Evolutionary conservation across 306 rosid genomes (phyloP).

Genomic region (Gastrolobium villosum): DNA sequence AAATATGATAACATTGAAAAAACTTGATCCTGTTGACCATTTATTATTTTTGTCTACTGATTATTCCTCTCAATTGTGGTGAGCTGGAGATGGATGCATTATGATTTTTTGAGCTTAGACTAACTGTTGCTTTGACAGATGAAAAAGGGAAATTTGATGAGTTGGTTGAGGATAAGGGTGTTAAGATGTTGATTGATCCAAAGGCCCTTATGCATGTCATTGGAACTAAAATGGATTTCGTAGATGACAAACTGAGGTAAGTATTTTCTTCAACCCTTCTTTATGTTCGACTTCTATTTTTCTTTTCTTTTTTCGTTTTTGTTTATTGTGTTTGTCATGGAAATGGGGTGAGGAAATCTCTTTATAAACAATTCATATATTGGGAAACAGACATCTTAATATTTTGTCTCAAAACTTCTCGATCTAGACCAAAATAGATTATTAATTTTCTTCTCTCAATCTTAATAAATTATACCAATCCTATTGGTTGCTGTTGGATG

Average conservation of each 20-base stretch:
- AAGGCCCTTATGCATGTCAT: conserved; percentile 98
- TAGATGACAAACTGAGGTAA: conserved; percentile 94
- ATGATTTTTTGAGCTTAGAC: not conserved
- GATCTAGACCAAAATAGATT: not conserved
- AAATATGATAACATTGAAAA: conserved; percentile 1
- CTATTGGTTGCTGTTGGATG: not conserved
- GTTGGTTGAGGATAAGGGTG: conserved; percentile 91
- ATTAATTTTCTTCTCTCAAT: not conserved
- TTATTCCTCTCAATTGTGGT: not conserved
- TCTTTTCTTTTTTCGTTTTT: conserved; percentile 18
- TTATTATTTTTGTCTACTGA: not conserved
- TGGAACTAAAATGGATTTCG: conserved; percentile 97
- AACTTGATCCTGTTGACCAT: not conserved
- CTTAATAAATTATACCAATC: not conserved
- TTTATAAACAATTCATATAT: not conserved
- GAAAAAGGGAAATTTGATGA: conserved; percentile 95
- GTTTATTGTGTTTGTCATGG: not conserved
- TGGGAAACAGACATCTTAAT: conserved; percentile 15
- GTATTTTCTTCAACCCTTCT: conserved; percentile 9
- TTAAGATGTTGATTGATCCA: conserved; percentile 89
- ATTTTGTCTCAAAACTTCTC: not conserved
- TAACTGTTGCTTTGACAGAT: conserved; percentile 61
- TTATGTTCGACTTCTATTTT: conserved; percentile 12
- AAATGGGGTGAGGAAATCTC: not conserved
- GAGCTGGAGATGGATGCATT: conserved; percentile 23